Evolutionary conservation across 2,329 filamentous ascomycete genomes (phyloP).

Genomic region (Colletotrichum sp.): DNA sequence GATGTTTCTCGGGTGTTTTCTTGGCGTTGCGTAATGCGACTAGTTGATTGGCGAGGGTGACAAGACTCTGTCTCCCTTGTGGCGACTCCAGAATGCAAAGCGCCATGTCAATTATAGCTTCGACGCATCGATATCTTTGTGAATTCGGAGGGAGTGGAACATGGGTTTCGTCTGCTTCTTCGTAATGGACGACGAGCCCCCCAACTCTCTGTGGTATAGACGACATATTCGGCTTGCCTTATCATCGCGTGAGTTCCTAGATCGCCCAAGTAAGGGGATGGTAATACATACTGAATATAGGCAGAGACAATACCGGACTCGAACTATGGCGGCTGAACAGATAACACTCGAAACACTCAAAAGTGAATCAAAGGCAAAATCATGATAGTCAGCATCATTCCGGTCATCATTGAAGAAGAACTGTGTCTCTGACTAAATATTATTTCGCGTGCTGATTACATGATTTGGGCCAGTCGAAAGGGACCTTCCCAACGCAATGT

Average conservation of each 20-base stretch:
- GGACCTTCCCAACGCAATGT: background rate
- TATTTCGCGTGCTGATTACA: background rate
- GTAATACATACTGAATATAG: background rate
- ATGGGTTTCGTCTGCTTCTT: background rate
- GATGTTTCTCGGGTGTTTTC: background rate
- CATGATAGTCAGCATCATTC: fast-evolving
- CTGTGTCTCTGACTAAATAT: background rate
- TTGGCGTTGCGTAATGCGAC: background rate
- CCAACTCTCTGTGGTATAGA: background rate
- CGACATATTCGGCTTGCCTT: background rate
- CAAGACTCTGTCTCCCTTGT: background rate
- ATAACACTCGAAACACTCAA: too few species aligned
- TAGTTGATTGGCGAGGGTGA: background rate
- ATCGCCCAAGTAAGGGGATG: background rate
- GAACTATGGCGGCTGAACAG: too few species aligned
- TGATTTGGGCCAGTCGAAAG: background rate
- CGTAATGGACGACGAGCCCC: background rate
- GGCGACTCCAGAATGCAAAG: background rate
- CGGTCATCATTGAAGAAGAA: background rate
- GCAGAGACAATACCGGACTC: too few species aligned
- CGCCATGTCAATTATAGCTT: background rate
- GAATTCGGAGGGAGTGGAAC: background rate
- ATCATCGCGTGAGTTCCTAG: background rate
- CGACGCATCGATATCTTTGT: background rate
- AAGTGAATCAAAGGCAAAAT: background rate